A percentile compares a stretch with the other conserved stretches of the same genome.
phyloP scores from a whole-genome alignment of 305 asterid species.

The Fraxinus angustifolia region DNA sequence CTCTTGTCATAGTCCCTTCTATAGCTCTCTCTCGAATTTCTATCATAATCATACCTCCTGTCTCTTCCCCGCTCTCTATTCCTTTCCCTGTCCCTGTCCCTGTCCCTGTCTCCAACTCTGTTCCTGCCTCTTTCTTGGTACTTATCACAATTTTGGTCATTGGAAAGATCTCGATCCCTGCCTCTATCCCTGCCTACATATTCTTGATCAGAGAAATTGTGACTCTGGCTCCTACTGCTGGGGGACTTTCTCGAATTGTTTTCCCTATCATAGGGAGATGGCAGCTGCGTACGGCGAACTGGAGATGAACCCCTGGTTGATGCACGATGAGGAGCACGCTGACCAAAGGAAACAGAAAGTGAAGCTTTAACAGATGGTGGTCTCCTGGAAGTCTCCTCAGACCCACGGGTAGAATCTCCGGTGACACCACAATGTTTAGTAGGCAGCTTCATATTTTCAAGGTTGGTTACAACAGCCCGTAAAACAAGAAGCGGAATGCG shows the following conservation, averaged over 20 bases:
- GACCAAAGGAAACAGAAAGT: slow-evolving; percentile 95
- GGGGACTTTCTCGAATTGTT: slow-evolving; percentile 59
- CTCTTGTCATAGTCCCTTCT: slow-evolving; percentile 62
- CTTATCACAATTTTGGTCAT: slow-evolving; percentile 22
- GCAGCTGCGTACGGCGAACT: slow-evolving; percentile 63
- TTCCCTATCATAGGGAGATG: slow-evolving; percentile 49
- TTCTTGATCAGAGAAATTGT: slow-evolving; percentile 63
- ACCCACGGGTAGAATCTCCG: slow-evolving; percentile 82
- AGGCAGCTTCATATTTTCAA: slow-evolving; percentile 82
- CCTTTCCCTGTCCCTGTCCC: slow-evolving; percentile 29
- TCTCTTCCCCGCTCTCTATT: slow-evolving; percentile 29
- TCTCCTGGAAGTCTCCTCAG: slow-evolving; percentile 88
- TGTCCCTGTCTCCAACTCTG: slow-evolving; percentile 21
- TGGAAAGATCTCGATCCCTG: slow-evolving; percentile 20
- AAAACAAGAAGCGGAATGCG: slow-evolving; percentile 84
- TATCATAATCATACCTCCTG: slow-evolving; percentile 27
- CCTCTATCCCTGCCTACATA: slow-evolving; percentile 39
- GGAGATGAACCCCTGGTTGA: slow-evolving; percentile 96
- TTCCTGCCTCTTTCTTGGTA: slow-evolving; percentile 34
- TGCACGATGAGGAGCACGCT: slow-evolving; percentile 97
- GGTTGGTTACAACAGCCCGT: slow-evolving; percentile 62
- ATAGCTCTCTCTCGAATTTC: slow-evolving; percentile 45
- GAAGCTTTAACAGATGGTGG: slow-evolving; percentile 98
- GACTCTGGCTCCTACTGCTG: slow-evolving; percentile 54
- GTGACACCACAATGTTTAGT: slow-evolving; percentile 78